Evolutionary conservation across 2,329 filamentous ascomycete species (phyloP).

Genomic region (Cryphonectria naterciae): DNA sequence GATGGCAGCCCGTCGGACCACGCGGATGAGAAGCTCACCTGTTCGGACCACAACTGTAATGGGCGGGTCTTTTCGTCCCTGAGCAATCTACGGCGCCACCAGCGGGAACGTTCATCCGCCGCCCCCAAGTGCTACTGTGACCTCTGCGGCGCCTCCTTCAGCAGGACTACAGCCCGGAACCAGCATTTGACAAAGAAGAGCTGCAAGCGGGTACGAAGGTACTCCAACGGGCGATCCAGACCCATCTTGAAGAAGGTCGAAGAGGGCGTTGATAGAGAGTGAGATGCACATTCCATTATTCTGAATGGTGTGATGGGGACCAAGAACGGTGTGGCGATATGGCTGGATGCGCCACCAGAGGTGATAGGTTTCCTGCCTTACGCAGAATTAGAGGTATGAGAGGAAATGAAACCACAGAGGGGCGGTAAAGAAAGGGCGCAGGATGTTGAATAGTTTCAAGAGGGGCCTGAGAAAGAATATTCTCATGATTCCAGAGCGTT

Average conservation of each 20-base stretch:
- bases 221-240: not conserved
- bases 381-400: not conserved
- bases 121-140: not conserved
- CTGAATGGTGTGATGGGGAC: not conserved
- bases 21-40: not conserved
- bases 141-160: not conserved
- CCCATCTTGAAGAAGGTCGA: not conserved
- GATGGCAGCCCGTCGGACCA: not conserved
- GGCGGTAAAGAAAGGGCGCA: not conserved
- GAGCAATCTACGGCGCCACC: not conserved
- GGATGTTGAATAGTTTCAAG: not conserved
- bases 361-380: not conserved
- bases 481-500: not conserved
- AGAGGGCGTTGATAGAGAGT: not conserved
- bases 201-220: not conserved
- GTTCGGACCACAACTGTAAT: constrained; percentile 1
- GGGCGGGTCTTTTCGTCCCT: not conserved
- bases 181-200: not conserved
- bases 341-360: not conserved
- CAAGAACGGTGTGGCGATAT: not conserved
- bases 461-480: not conserved
- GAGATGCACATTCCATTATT: not conserved
- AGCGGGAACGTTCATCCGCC: not conserved
- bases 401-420: not conserved
- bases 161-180: not conserved